phyloP scores from a whole-genome alignment of 257 asterid species.

The Mitragyna speciosa region DNA sequence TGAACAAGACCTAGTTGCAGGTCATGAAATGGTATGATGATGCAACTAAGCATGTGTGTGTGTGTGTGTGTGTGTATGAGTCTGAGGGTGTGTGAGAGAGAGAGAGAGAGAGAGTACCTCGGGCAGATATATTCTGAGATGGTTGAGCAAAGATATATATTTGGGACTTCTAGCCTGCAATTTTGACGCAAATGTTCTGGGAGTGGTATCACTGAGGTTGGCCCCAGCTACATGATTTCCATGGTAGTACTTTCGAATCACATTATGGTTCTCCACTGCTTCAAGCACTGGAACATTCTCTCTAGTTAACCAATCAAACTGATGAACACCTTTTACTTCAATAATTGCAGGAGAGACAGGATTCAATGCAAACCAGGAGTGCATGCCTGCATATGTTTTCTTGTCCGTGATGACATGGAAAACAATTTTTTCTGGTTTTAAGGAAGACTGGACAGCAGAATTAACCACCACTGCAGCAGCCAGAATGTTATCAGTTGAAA shows the following conservation, averaged over 20 bases:
- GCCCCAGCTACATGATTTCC: constrained; percentile 86
- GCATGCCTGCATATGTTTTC: constrained; percentile 98
- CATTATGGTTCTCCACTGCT: constrained; percentile 82
- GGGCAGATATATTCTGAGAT: constrained; percentile 93
- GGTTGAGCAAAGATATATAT: constrained; percentile 90
- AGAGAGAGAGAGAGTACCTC: constrained; percentile 51
- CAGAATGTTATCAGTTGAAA: constrained; percentile 92
- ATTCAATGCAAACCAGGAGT: constrained; percentile 96
- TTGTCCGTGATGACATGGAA: constrained; percentile 98
- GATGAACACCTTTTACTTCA: constrained; percentile 96
- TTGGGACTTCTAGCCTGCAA: constrained; percentile 95
- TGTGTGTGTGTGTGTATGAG: not conserved
- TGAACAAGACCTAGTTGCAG: not conserved
- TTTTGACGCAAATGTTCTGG: constrained; percentile 78
- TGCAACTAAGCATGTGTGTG: not conserved
- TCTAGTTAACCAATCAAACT: constrained; percentile 94
- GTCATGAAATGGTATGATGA: not conserved
- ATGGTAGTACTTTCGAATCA: constrained; percentile 82
- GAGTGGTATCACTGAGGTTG: constrained; percentile 76
- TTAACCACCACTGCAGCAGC: constrained; percentile 95
- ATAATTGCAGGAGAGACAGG: constrained; percentile 76
- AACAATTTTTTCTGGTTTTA: constrained; percentile 73
- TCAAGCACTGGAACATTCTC: constrained; percentile 98
- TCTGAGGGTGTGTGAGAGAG: not conserved
- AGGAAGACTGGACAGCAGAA: constrained; percentile 79